Base-by-base conservation (phyloP, 1,284 basidiomycete genomes). In the Cutaneotrichosporon dermatis region DNA sequence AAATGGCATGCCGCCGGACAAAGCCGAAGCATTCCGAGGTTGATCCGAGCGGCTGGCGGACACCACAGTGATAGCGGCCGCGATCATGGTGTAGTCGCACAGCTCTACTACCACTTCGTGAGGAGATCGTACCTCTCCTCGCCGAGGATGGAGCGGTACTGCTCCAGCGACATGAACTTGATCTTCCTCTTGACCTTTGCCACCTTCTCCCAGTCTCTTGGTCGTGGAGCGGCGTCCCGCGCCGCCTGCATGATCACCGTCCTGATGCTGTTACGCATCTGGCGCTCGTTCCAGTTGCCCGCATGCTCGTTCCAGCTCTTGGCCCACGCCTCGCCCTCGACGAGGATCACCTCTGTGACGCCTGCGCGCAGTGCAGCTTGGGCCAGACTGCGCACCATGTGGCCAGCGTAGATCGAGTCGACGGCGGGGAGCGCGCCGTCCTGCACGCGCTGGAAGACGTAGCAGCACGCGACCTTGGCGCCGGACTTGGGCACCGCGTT, bases 381-480 rank as follows among this genome's bases (percentile, higher is more conserved):
- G 33, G 46, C 46, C 5, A 49, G 34, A 2, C 25, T 34, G 4
- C 34, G 33, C 33, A 49, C 46, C 46, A 49, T 49, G 46, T 49
- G 46, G 4, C 46, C 46, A 4, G 46, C 46, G 34, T 49, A 49
- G 34, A 49, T 49, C 33, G 25, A 34, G 46, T 49, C 46, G 11
- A 49, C 46, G 34, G 46, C 33, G 46, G 46, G 46, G 5, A 49
- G 46, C 12, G 34, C 46, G 33, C 46, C 46, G 46, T 49, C 34
- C 46, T 34, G 33, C 10, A 49, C 46, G 13, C 46, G 46, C 46
- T 49, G 46, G 46, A 49, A 49, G 33, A 49, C 33, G 46, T 49
- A 49, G 25, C 25, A 25, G 34, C 46, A 49, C 4, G 46, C 46
- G 25, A 25, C 25, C 25, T 25, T 25, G 12, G 35, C 12, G 34